phyloP scores from a whole-genome alignment of 2,329 filamentous ascomycete genomes.

The Calonectria naviculata region DNA sequence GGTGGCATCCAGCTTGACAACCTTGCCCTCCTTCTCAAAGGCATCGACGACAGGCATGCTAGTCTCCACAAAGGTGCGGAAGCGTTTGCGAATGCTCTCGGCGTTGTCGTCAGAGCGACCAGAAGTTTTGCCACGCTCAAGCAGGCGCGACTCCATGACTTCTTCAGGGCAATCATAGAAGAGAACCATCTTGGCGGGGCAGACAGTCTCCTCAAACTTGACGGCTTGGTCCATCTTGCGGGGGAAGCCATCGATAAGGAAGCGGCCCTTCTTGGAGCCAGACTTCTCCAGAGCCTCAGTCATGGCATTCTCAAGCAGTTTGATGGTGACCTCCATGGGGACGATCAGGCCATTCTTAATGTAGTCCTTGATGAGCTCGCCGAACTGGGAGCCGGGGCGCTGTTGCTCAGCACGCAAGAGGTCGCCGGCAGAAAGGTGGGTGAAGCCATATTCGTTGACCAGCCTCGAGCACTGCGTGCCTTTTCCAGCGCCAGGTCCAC shows the following conservation, averaged over 20 bases:
- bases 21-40: constrained; percentile 80
- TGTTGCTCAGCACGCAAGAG: constrained; percentile 94
- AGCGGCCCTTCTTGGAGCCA: constrained; percentile 69
- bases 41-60: constrained; percentile 97
- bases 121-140: constrained; percentile 93
- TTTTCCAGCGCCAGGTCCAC: constrained; percentile 95
- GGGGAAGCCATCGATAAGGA: constrained; percentile 87
- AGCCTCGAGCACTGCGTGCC: constrained; percentile 95
- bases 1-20: constrained; percentile 83
- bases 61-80: constrained; percentile 92
- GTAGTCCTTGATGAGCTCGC: constrained; percentile 90
- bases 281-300: constrained; percentile 69
- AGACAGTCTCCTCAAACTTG: constrained; percentile 92
- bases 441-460: constrained; percentile 89
- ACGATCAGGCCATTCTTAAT: constrained; percentile 97
- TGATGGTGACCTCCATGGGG: constrained; percentile 98
- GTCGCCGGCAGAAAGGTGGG: constrained; percentile 92
- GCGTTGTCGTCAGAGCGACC: constrained; percentile 93
- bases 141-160: constrained; percentile 84
- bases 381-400: constrained; percentile 86
- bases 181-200: constrained; percentile 84
- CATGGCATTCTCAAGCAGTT: constrained; percentile 95
- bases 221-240: constrained; percentile 97
- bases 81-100: constrained; percentile 96
- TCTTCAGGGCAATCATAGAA: constrained; percentile 95